phyloP scores from a whole-genome alignment of 495 filamentous ascomycete genomes.

The Sabuloglossum arenarium region DNA sequence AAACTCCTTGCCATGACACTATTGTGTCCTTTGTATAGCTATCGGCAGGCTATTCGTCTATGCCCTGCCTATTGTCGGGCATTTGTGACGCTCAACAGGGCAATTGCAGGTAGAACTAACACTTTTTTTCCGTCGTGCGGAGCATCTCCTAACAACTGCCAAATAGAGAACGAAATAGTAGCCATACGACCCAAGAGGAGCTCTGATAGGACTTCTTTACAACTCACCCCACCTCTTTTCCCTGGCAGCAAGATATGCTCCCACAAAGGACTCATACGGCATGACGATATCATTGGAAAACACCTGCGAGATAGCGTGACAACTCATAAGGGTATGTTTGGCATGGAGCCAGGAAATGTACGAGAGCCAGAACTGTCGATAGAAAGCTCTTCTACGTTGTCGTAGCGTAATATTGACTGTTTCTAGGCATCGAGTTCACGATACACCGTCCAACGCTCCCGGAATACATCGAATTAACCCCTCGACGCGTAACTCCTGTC shows the following conservation, averaged over 20 bases:
- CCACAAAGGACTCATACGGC: slow-evolving; percentile 28
- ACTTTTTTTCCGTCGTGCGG: background rate
- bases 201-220: slow-evolving; percentile 11
- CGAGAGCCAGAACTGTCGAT: background rate
- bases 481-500: slow-evolving; percentile 52
- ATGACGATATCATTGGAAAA: slow-evolving; percentile 43
- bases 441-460: slow-evolving; percentile 42
- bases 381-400: background rate
- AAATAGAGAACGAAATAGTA: slow-evolving; percentile 36
- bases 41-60: background rate
- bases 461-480: slow-evolving; percentile 44
- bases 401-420: background rate
- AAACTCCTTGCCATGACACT: background rate
- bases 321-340: slow-evolving; percentile 24
- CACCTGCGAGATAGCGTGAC: slow-evolving; percentile 30
- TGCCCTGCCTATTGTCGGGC: background rate
- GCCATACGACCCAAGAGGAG: slow-evolving; percentile 27
- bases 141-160: background rate
- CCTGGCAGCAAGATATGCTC: slow-evolving; percentile 23
- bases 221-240: slow-evolving; percentile 29
- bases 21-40: background rate
- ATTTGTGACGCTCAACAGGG: background rate
- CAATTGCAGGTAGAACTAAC: background rate
- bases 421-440: slow-evolving; percentile 25
- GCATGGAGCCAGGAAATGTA: background rate